phyloP scores from a whole-genome alignment of 108 stramenopile species.

The Nitzschia palea region DNA sequence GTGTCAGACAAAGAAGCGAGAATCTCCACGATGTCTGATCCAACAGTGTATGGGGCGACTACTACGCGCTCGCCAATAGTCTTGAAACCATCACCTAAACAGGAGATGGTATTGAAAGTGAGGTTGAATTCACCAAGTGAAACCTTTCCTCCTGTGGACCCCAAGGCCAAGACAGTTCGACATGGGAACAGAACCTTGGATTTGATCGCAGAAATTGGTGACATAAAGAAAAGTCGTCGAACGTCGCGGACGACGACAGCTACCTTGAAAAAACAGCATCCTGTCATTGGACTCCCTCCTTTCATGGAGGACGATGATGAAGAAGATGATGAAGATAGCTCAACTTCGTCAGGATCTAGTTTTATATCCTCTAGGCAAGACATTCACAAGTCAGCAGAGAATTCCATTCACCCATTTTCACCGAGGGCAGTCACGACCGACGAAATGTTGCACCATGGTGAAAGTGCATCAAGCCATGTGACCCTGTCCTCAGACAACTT shows the following conservation, averaged over 20 bases:
- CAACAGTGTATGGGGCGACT: neutral
- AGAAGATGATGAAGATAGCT: neutral
- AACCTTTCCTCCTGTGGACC: neutral
- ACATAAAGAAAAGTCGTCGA: neutral
- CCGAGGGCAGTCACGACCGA: neutral
- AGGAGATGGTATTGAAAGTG: neutral
- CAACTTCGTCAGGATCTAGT: constrained; percentile 1
- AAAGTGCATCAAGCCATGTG: neutral
- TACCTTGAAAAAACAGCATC: neutral
- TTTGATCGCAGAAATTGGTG: constrained; percentile 1
- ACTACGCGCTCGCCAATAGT: neutral
- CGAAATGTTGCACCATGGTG: too few species aligned
- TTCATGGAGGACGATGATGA: constrained; percentile 1
- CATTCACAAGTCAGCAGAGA: neutral
- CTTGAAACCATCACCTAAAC: neutral
- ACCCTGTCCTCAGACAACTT: neutral
- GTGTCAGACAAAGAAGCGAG: neutral
- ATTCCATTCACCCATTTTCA: neutral
- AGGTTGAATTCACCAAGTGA: neutral
- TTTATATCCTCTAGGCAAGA: neutral
- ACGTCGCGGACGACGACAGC: neutral
- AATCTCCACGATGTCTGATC: too few species aligned
- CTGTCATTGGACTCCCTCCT: neutral
- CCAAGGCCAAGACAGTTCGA: constrained; percentile 1
- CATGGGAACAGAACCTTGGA: constrained; percentile 4